Percentiles rank a stretch among this genome's conserved stretches.
phyloP scores from a whole-genome alignment of 257 asterid genomes.

The Petunia axillaris region DNA sequence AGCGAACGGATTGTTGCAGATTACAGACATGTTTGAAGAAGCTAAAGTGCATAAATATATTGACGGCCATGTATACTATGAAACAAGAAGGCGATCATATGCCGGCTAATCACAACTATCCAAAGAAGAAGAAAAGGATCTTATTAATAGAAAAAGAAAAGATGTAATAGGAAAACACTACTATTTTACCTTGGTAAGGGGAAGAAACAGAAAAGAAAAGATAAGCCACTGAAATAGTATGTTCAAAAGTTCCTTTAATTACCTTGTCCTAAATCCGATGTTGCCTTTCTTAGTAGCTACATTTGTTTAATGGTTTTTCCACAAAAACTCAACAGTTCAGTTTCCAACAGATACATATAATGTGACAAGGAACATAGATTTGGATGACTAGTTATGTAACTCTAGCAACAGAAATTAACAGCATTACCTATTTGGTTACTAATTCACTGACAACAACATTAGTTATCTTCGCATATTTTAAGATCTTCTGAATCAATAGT shows the following conservation, averaged over 20 bases:
- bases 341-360: neutral
- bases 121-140: no score
- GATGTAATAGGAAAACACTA: no score
- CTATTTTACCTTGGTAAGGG: no score
- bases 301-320: no score
- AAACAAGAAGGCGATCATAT: neutral
- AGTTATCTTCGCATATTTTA: neutral
- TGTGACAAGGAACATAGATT: neutral
- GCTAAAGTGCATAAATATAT: neutral
- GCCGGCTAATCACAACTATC: no score
- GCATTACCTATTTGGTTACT: neutral
- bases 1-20: neutral
- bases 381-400: slow-evolving; percentile 8
- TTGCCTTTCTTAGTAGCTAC: no score
- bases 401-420: slow-evolving; percentile 7
- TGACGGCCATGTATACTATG: neutral
- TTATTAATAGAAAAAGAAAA: no score
- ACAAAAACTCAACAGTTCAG: neutral
- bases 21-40: neutral
- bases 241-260: no score
- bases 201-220: no score
- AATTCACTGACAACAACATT: neutral
- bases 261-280: no score
- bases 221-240: no score
- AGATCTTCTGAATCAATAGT: neutral